Percentiles rank a stretch among this genome's conserved stretches.
These are phyloP conservation scores for Jackrogersella minutella DNA, from an alignment of 495 filamentous ascomycete species.

Conservation along the genomic window DNA sequence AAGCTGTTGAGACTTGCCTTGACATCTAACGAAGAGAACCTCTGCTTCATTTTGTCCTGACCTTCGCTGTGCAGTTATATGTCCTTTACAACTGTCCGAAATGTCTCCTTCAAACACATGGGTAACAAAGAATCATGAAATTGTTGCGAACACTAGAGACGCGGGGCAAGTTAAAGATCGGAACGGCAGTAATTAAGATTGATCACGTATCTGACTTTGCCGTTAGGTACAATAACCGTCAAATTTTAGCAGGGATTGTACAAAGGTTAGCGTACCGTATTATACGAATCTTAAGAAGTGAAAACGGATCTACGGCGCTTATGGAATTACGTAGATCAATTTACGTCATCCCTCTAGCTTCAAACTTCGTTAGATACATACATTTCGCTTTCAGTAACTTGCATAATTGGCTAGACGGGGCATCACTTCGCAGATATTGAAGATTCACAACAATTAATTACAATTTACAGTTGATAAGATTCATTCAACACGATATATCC, in stretches of 20 bases:
- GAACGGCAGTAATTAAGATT: not conserved
- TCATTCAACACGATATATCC: not conserved
- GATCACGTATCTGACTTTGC: no score
- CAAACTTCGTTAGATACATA: no score
- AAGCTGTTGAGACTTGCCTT: slow-evolving; percentile 60
- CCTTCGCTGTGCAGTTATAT: no score
- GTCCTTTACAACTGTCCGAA: not conserved
- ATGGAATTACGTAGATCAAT: not conserved
- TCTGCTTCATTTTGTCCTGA: slow-evolving; percentile 83
- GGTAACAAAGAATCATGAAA: no score
- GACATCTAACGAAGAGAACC: slow-evolving; percentile 93
- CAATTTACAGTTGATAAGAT: no score
- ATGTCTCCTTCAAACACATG: not conserved
- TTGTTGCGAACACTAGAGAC: no score
- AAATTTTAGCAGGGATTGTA: no score
- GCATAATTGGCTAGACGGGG: not conserved
- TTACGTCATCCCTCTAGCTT: slow-evolving; percentile 9
- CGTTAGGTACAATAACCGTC: no score
- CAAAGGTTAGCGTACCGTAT: not conserved
- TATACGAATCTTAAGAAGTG: not conserved
- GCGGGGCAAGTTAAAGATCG: not conserved
- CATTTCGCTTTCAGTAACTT: no score
- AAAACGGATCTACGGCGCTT: no score
- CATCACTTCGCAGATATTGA: not conserved
- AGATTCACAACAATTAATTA: not conserved